These are phyloP conservation scores for Sordariomycetes sp. DNA, from an alignment of 2,329 filamentous ascomycete genomes.

Conservation along the genomic window DNA sequence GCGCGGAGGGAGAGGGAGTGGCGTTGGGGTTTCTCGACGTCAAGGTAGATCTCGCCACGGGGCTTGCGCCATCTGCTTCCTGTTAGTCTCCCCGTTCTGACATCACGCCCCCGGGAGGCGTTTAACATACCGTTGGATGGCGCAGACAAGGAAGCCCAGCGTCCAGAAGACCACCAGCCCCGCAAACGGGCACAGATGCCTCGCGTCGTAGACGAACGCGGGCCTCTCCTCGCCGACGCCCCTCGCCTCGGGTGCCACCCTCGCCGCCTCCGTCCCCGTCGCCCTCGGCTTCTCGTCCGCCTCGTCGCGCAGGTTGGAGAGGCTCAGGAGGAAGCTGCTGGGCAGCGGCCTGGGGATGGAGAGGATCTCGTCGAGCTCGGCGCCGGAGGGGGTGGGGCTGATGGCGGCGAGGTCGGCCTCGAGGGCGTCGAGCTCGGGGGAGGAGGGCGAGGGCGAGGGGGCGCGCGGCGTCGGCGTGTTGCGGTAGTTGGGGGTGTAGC, in stretches of 20 bases:
- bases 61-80: neutral
- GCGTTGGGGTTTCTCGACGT: neutral
- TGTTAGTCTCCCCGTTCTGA: no score
- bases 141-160: neutral
- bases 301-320: neutral
- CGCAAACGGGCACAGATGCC: neutral
- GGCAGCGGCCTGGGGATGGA: neutral
- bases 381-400: neutral
- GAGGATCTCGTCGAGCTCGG: neutral
- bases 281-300: neutral
- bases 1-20: neutral
- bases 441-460: no score
- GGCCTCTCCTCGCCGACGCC: neutral
- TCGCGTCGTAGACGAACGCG: neutral
- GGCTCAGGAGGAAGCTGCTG: neutral
- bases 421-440: slow-evolving; percentile 6
- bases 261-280: neutral
- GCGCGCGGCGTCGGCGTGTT: slow-evolving; percentile 10
- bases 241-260: neutral
- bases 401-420: neutral
- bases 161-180: neutral
- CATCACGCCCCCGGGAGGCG: no score
- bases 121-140: neutral
- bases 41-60: neutral
- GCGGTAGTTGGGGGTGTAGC: slow-evolving; percentile 7